These are phyloP conservation scores for Metschnikowia baotianmanensis DNA, from an alignment of 805 yeast species.

Conservation along the genomic window DNA sequence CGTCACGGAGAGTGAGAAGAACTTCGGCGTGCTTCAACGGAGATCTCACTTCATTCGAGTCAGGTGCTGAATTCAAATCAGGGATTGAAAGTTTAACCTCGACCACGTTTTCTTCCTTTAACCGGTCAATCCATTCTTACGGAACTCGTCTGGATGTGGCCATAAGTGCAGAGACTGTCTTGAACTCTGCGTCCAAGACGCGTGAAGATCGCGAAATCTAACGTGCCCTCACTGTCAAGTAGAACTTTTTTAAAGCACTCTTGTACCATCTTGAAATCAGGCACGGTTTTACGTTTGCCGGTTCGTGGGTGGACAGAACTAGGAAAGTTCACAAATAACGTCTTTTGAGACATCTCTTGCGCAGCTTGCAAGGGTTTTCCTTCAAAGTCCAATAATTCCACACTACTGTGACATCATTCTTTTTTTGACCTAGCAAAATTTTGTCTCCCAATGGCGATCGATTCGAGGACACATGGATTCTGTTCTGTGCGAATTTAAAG, in stretches of 20 bases:
- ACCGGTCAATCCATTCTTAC: slow-evolving; percentile 70
- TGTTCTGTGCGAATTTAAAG: slow-evolving; percentile 76
- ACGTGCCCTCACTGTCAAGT: slow-evolving; percentile 71
- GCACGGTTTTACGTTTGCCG: slow-evolving; percentile 70
- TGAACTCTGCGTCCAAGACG: slow-evolving; percentile 78
- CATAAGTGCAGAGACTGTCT: slow-evolving; percentile 61
- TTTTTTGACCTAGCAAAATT: slow-evolving; percentile 65
- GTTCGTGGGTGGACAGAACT: slow-evolving; percentile 85
- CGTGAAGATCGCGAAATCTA: slow-evolving; percentile 54
- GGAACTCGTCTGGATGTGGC: slow-evolving; percentile 88
- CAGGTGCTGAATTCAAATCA: slow-evolving; percentile 58
- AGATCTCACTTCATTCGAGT: slow-evolving; percentile 23
- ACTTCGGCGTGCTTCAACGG: slow-evolving; percentile 69
- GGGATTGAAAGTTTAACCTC: slow-evolving; percentile 73
- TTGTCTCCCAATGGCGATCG: slow-evolving; percentile 82
- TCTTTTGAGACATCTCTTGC: slow-evolving; percentile 53
- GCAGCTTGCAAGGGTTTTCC: slow-evolving; percentile 62
- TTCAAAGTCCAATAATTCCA: slow-evolving; percentile 54
- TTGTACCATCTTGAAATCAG: slow-evolving; percentile 68
- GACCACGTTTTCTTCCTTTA: slow-evolving; percentile 62
- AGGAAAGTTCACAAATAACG: slow-evolving; percentile 70
- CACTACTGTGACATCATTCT: slow-evolving; percentile 53
- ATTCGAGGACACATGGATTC: slow-evolving; percentile 62
- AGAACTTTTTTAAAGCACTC: slow-evolving; percentile 80
- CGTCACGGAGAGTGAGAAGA: slow-evolving; percentile 64